A percentile compares a stretch with the other conserved stretches of the same genome.
Conservation (phyloP, 148 eudicot genomes). For the Agrostemma githago region DNA sequence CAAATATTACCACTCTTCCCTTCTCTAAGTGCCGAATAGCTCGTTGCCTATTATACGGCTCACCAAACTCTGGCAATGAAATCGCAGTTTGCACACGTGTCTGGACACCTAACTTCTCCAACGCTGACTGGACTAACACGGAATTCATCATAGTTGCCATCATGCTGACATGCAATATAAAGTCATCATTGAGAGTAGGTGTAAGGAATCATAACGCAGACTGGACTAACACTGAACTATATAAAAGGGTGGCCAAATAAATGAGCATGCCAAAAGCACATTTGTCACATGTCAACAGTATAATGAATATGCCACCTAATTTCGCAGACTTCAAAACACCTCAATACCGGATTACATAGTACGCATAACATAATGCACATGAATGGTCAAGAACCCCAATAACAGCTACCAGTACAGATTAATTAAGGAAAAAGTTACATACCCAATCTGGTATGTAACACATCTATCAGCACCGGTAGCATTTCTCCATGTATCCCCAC, state of each 20-base stretch:
- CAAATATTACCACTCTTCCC: constrained; percentile 94
- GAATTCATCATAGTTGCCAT: constrained; percentile 99
- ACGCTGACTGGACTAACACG: constrained; percentile 79
- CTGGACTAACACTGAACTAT: not conserved
- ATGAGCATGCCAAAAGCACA: not conserved
- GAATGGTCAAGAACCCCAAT: not conserved
- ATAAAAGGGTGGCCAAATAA: not conserved
- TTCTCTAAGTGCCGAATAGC: constrained; percentile 90
- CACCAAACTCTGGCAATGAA: constrained; percentile 77
- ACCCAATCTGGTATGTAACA: constrained; percentile 94
- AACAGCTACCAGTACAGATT: not conserved
- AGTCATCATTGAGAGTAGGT: constrained; percentile 5
- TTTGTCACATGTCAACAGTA: not conserved
- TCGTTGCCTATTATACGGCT: constrained; percentile 76
- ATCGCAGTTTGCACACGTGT: constrained; percentile 84
- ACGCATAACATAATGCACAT: not conserved
- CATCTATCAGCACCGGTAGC: constrained; percentile 89
- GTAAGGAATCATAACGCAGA: not conserved
- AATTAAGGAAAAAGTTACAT: constrained; percentile 19
- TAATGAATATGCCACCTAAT: too few relatives aligned
- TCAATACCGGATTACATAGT: too few relatives aligned
- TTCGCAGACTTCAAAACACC: too few relatives aligned
- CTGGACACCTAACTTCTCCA: constrained; percentile 80
- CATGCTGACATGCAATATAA: constrained; percentile 51
- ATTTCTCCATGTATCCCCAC: constrained; percentile 85